Evolutionary conservation across 2,329 filamentous ascomycete genomes (phyloP).

Genomic region (Fusarium drepaniforme): DNA sequence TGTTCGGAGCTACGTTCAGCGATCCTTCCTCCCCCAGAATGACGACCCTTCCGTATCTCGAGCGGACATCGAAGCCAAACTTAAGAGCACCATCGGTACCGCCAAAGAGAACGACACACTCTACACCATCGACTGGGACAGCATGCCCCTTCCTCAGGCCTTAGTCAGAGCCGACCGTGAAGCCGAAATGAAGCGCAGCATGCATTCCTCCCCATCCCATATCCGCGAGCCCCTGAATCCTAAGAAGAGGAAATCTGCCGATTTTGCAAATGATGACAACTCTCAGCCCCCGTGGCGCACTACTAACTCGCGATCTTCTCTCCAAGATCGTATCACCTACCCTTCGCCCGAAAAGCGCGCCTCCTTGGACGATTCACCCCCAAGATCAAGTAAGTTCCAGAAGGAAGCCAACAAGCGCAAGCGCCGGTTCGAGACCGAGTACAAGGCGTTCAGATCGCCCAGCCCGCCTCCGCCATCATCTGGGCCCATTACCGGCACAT

Average conservation of each 20-base stretch:
- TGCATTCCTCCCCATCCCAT: constrained; percentile 41
- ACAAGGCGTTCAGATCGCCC: constrained; percentile 68
- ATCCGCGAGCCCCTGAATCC: constrained; percentile 54
- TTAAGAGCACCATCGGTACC: constrained; percentile 87
- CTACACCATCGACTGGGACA: constrained; percentile 83
- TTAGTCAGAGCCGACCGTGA: constrained; percentile 80
- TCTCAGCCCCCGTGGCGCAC: constrained; percentile 79
- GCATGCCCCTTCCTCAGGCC: constrained; percentile 85
- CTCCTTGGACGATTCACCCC: constrained; percentile 59
- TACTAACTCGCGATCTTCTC: constrained; percentile 68
- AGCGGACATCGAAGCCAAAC: constrained; percentile 82
- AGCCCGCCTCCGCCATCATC: constrained; percentile 68
- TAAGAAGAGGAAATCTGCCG: constrained; percentile 88
- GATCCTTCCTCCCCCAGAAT: constrained; percentile 85
- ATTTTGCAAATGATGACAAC: constrained; percentile 66
- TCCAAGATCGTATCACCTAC: constrained; percentile 83
- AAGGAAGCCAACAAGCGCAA: constrained; percentile 92
- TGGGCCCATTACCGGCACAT: constrained; percentile 87
- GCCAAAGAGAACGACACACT: constrained; percentile 82
- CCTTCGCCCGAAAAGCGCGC: constrained; percentile 58
- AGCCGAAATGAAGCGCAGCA: constrained; percentile 57
- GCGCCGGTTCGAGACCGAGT: constrained; percentile 83
- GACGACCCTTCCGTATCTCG: constrained; percentile 71
- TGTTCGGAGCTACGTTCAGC: constrained; percentile 90
- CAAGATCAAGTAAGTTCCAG: constrained; percentile 86